A percentile compares a stretch with the other conserved stretches of the same genome.
These are phyloP conservation scores for Leucocoprinus birnbaumii DNA, from an alignment of 768 basidiomycete species.

Conservation along the genomic window DNA sequence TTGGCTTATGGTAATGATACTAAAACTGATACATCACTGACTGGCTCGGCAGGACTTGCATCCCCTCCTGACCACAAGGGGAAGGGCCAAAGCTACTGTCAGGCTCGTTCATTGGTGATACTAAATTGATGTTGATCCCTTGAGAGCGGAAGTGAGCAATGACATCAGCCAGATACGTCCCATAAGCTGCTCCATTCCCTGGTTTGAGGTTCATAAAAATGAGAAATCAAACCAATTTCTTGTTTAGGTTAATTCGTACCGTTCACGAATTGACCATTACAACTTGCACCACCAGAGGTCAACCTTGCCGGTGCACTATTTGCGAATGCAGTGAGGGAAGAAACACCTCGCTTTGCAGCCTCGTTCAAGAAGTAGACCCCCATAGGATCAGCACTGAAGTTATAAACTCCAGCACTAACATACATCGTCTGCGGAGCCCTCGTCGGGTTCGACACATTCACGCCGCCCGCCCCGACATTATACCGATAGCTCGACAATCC, in stretches of 20 bases:
- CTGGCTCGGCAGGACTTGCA: constrained; percentile 38
- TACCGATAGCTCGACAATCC: constrained; percentile 40
- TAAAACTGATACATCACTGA: constrained; percentile 13
- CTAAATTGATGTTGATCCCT: constrained; percentile 34
- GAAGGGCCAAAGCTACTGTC: constrained; percentile 35
- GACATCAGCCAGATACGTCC: constrained; percentile 40
- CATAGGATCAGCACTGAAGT: constrained; percentile 35
- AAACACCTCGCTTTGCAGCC: constrained; percentile 32
- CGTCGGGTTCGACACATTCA: constrained; percentile 35
- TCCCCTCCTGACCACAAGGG: constrained; percentile 44
- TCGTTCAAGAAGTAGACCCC: constrained; percentile 39
- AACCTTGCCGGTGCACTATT: constrained; percentile 38
- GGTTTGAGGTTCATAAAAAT: not conserved
- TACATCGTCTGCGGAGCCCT: constrained; percentile 36
- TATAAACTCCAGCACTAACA: constrained; percentile 34
- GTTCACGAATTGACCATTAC: constrained; percentile 30
- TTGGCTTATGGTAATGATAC: not conserved
- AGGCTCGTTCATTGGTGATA: constrained; percentile 44
- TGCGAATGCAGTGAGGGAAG: constrained; percentile 37
- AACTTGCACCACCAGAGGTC: constrained; percentile 31
- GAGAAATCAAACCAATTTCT: too few species aligned
- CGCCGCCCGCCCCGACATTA: constrained; percentile 41
- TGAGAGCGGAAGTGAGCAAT: constrained; percentile 33
- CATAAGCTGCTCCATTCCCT: constrained; percentile 35
- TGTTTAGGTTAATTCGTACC: constrained; percentile 16